These are phyloP conservation scores for Camellia lanceoleosa DNA, from an alignment of 148 eudicot genomes.

Conservation along the genomic window DNA sequence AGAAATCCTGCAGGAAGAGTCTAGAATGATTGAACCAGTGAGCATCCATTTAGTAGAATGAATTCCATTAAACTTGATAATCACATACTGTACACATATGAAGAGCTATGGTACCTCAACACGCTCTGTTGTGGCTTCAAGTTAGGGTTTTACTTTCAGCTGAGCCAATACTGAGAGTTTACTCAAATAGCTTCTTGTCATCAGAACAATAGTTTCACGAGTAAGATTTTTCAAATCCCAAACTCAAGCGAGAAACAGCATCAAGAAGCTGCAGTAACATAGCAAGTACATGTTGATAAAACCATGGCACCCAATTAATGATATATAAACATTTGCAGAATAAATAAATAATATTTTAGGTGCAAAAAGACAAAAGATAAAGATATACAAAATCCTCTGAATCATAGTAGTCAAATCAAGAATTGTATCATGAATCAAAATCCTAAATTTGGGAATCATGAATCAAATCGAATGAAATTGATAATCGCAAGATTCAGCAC, in stretches of 20 bases:
- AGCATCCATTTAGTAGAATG: slow-evolving; percentile 33
- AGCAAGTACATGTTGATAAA: slow-evolving; percentile 31
- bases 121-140: slow-evolving; percentile 94
- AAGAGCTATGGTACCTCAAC: slow-evolving; percentile 66
- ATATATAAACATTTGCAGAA: slow-evolving; percentile 4
- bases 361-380: neutral
- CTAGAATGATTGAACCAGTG: slow-evolving; percentile 70
- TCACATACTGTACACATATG: slow-evolving; percentile 4
- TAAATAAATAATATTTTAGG: neutral
- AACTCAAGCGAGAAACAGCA: slow-evolving; percentile 88
- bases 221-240: slow-evolving; percentile 97
- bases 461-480: no score
- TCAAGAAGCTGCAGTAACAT: slow-evolving; percentile 86
- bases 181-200: slow-evolving; percentile 85
- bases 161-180: slow-evolving; percentile 77
- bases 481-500: no score
- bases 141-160: slow-evolving; percentile 83
- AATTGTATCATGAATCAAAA: no score
- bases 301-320: slow-evolving; percentile 11
- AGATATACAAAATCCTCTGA: neutral
- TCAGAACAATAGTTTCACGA: slow-evolving; percentile 91
- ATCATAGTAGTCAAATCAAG: neutral
- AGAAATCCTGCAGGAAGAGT: slow-evolving; percentile 96
- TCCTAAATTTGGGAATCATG: no score
- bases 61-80: slow-evolving; percentile 13